Evolutionary conservation across 805 yeast species (phyloP), one percentile per base, ranked within the genome.

Genomic region (Candida methanosorbosa): DNA sequence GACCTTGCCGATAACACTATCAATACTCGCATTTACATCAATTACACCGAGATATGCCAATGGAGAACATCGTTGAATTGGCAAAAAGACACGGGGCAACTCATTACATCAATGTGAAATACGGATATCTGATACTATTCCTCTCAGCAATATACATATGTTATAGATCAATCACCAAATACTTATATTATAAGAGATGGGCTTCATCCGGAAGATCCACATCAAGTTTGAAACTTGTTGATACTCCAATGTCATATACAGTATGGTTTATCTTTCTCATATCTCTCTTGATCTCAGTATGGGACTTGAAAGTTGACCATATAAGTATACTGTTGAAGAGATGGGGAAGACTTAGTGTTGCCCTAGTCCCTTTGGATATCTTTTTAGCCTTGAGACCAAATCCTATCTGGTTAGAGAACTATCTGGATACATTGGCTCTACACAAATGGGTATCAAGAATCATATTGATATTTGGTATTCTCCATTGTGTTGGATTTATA

Each of bases 401-500:
- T n/a, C 68, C 69, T 26, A 48, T 68, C 35, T 64, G 64, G 4
- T 48, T 58, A 35, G 70, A 49, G 46, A 69, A 54, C 34, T 82
- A 82, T 46, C 51, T 78, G 38, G 73, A 71, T 34, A 56, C 72
- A 12, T 47, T 82, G 11, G 63, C 63, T 15, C 45, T 81, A 8
- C 94, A 82, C 50, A 80, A 79, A 46, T 81, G 90, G 88, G 43
- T 79, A 1, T 77, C 87, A 4, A 59, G 90, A 38, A 26, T 76
- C 2, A 67, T 79, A 17, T 49, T 76, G 1, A 39, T 64, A 0
- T 49, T 68, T 22, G 66, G 68, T 0, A 29, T 66, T 0, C 32
- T 67, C 4, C 94, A 82, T 46, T 61, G 75, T 1, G 30, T 72
- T 13, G 78, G 76, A 1, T 82, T 63, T 47, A 23, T 70, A 4